Percentiles rank a stretch among this genome's conserved stretches.
Conservation (phyloP, 257 asterid genomes). For the Osmanthus fragrans region DNA sequence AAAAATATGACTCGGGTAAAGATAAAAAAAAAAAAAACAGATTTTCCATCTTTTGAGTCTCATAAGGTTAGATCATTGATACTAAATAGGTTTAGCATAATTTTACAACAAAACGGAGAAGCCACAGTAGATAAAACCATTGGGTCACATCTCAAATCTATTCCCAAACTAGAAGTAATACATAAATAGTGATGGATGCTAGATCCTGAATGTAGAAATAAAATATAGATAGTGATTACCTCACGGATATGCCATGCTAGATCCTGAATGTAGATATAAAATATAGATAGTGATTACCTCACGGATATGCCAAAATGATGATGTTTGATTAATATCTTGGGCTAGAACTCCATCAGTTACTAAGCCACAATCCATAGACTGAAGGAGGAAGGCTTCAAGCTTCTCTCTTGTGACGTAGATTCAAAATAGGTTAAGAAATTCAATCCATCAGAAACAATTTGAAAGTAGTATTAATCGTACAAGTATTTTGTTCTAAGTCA, state of each 20-base stretch:
- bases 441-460: conserved; percentile 10
- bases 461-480: not conserved
- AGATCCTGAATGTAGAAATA: conserved; percentile 5
- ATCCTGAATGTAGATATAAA: conserved; percentile 13
- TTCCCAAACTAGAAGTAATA: not conserved
- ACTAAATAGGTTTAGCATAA: not conserved
- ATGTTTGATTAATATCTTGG: conserved; percentile 93
- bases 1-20: not conserved
- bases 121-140: conserved; percentile 2
- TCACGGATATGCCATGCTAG: conserved; percentile 81
- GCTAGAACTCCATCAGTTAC: conserved; percentile 92
- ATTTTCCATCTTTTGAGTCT: not conserved
- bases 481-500: not conserved
- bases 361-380: conserved; percentile 77
- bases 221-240: conserved; percentile 44
- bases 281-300: conserved; percentile 55
- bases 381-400: conserved; percentile 87
- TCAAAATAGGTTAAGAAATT: conserved; percentile 15
- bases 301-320: conserved; percentile 93
- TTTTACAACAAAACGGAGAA: not conserved
- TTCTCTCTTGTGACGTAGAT: conserved; percentile 62
- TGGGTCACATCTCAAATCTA: not conserved
- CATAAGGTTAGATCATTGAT: not conserved
- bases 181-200: conserved; percentile 14
- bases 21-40: not conserved